Conservation (phyloP, 768 basidiomycete genomes). For the Auricularia auricula-judae region DNA sequence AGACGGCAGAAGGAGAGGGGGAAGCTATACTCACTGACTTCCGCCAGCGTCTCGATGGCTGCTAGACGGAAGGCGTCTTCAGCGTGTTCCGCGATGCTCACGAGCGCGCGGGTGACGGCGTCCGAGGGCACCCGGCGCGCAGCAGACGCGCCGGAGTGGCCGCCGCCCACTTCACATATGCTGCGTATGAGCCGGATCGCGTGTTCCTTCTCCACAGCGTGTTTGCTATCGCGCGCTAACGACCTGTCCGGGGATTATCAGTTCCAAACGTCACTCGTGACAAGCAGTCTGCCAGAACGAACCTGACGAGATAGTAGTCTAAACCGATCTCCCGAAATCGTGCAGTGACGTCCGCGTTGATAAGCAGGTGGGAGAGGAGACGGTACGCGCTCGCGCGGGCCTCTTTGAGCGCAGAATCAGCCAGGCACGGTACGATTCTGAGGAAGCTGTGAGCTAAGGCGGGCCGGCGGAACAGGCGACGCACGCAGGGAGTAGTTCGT, state of each 20-base stretch:
- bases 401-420: slow-evolving; percentile 62
- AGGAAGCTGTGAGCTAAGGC: slow-evolving; percentile 1
- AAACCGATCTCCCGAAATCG: slow-evolving; percentile 51
- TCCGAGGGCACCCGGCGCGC: slow-evolving; percentile 44
- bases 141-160: slow-evolving; percentile 29
- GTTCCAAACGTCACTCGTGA: background rate
- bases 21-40: slow-evolving; percentile 55
- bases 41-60: slow-evolving; percentile 77
- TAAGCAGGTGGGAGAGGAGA: slow-evolving; percentile 64
- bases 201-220: slow-evolving; percentile 82
- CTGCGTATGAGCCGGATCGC: slow-evolving; percentile 80
- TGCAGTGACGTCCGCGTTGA: slow-evolving; percentile 62
- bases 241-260: slow-evolving; percentile 36
- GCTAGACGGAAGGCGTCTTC: slow-evolving; percentile 83
- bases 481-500: slow-evolving; percentile 66
- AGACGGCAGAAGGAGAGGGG: background rate
- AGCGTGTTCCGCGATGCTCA: slow-evolving; percentile 83
- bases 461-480: slow-evolving; percentile 19
- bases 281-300: slow-evolving; percentile 28
- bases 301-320: slow-evolving; percentile 82
- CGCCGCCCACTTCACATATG: slow-evolving; percentile 64
- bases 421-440: slow-evolving; percentile 69
- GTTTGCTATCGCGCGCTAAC: slow-evolving; percentile 73
- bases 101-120: slow-evolving; percentile 74
- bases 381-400: slow-evolving; percentile 78